Conservation (phyloP, 1,284 basidiomycete genomes). For the Leccinum pseudoinsigne region DNA sequence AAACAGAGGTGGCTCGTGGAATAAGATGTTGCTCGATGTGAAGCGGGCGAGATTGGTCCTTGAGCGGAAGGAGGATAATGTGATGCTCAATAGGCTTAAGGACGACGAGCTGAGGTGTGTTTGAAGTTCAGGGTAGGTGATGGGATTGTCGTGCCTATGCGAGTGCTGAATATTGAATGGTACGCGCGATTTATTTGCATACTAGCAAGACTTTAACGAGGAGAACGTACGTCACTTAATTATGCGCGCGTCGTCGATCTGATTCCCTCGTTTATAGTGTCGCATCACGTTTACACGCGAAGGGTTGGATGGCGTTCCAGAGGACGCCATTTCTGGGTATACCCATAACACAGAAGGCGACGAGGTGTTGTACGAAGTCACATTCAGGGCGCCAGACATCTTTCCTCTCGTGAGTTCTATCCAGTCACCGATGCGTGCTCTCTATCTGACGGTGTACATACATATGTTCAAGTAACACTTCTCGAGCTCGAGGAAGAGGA, state of each 20-base stretch:
- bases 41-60: conserved; percentile 74
- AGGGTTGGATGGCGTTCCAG: conserved; percentile 77
- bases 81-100: conserved; percentile 56
- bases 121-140: conserved; percentile 69
- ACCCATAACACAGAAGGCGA: conserved; percentile 57
- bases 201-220: no score
- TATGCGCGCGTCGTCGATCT: not conserved
- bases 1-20: conserved; percentile 76
- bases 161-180: not conserved
- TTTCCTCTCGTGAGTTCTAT: no score
- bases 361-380: conserved; percentile 61
- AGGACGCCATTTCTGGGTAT: conserved; percentile 76
- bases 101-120: conserved; percentile 57
- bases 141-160: not conserved
- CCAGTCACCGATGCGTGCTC: no score
- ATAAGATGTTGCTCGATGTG: conserved; percentile 73
- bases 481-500: no score
- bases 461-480: conserved; percentile 12
- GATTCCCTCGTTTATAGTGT: conserved; percentile 40
- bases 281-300: conserved; percentile 63
- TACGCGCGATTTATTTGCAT: no score
- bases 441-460: no score
- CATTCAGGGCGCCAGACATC: not conserved
- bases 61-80: conserved; percentile 55
- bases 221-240: conserved; percentile 51